phyloP scores from a whole-genome alignment of 192 early-diverging fungal genomes.

The Coemansia sp. region DNA sequence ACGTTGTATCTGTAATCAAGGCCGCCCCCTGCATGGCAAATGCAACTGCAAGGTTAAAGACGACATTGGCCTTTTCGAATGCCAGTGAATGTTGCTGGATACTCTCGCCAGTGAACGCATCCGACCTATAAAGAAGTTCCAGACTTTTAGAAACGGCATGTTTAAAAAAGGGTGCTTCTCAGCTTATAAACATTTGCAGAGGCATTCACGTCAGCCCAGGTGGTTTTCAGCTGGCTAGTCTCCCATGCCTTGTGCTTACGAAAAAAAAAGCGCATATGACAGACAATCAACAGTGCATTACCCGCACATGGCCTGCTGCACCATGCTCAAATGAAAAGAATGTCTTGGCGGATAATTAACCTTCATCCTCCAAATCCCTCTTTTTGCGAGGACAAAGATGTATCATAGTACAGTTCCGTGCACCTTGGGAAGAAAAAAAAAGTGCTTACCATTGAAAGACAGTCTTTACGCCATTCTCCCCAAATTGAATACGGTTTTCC shows the following conservation, averaged over 20 bases:
- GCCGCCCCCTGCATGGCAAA: slow-evolving; percentile 56
- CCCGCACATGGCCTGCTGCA: slow-evolving; percentile 1
- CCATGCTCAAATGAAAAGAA: slow-evolving; percentile 3
- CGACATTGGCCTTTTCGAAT: slow-evolving; percentile 93
- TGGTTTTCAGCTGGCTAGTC: too few species aligned
- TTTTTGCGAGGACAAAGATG: too few species aligned
- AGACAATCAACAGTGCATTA: not conserved
- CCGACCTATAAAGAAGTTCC: slow-evolving; percentile 55
- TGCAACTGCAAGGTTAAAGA: slow-evolving; percentile 91
- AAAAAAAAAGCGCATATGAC: not conserved
- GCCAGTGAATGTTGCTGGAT: slow-evolving; percentile 91
- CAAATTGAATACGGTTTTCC: slow-evolving; percentile 89
- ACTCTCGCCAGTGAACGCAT: slow-evolving; percentile 78
- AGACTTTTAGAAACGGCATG: too few species aligned
- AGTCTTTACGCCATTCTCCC: slow-evolving; percentile 87
- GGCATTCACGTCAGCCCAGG: too few species aligned
- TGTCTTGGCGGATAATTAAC: slow-evolving; percentile 3
- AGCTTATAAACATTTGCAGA: too few species aligned
- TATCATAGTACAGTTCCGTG: too few species aligned
- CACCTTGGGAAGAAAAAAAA: too few species aligned
- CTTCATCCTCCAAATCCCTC: not conserved
- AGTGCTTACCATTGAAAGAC: slow-evolving; percentile 81
- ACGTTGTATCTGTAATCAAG: slow-evolving; percentile 51
- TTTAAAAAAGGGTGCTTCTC: too few species aligned
- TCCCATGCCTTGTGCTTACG: too few species aligned